These are phyloP conservation scores for Yamadazyma sp. DNA, from an alignment of 805 yeast genomes.

Conservation along the genomic window DNA sequence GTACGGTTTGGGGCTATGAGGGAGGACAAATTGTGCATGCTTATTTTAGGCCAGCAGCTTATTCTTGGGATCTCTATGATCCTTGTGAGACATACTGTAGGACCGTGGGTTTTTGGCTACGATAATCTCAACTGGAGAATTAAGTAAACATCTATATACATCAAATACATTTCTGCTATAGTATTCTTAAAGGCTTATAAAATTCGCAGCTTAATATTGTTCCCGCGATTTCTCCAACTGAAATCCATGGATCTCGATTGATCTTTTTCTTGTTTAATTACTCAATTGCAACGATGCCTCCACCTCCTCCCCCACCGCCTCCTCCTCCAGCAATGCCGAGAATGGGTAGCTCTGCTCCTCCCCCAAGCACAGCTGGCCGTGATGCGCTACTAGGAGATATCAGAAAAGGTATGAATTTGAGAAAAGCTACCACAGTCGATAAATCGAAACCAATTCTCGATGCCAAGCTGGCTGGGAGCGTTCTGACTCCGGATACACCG, in stretches of 20 bases:
- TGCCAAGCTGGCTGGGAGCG: constrained; percentile 39
- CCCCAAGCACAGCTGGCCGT: constrained; percentile 30
- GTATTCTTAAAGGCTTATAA: background rate
- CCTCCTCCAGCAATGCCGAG: constrained; percentile 29
- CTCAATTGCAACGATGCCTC: constrained; percentile 9
- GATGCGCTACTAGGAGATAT: constrained; percentile 75
- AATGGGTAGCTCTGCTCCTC: constrained; percentile 1
- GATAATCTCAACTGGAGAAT: constrained; percentile 62
- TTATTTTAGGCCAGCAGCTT: constrained; percentile 64
- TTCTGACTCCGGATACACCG: constrained; percentile 12
- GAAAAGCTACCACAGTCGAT: constrained; percentile 45
- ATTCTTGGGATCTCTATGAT: constrained; percentile 65
- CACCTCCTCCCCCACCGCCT: constrained; percentile 23
- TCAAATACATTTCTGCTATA: background rate
- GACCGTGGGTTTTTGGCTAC: constrained; percentile 82
- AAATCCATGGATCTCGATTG: too few species aligned
- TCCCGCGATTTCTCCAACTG: too few species aligned
- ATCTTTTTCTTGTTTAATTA: too few species aligned
- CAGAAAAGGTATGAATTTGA: constrained; percentile 51
- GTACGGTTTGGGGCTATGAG: constrained; percentile 90
- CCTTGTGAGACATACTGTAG: constrained; percentile 75
- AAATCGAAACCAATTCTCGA: constrained; percentile 61
- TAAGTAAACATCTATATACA: background rate
- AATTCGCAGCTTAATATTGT: too few species aligned
- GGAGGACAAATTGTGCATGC: constrained; percentile 71